phyloP scores from a whole-genome alignment of 345 rosid species.

The Nephelium lappaceum region DNA sequence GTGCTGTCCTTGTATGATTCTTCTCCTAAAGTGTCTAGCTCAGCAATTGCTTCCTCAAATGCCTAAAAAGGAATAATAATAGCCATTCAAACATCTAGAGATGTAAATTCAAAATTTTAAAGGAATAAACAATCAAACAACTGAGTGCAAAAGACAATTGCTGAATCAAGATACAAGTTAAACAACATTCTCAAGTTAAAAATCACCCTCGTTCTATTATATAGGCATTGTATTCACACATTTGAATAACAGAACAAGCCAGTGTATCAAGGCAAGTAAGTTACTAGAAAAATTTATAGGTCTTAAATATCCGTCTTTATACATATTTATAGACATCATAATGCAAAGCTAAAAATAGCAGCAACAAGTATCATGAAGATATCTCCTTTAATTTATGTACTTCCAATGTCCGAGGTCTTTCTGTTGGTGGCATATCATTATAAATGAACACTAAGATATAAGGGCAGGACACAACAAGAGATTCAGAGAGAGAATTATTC shows the following conservation, averaged over 20 bases:
- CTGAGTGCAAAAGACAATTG: neutral
- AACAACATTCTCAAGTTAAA: neutral
- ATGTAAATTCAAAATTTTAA: neutral
- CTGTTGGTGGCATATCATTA: too few species aligned
- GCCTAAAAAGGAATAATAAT: conserved; percentile 45
- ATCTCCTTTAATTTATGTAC: neutral
- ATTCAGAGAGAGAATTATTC: too few species aligned
- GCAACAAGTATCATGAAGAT: neutral
- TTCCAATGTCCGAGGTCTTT: too few species aligned
- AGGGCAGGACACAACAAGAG: too few species aligned
- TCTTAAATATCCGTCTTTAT: neutral
- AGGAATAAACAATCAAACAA: neutral
- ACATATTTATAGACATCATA: neutral
- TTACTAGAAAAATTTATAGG: neutral
- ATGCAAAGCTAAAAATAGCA: too few species aligned
- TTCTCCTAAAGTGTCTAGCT: conserved; percentile 87
- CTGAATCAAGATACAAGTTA: neutral
- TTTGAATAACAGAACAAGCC: neutral
- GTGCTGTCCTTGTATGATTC: conserved; percentile 99
- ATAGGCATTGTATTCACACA: neutral
- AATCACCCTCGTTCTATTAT: neutral
- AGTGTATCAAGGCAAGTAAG: neutral
- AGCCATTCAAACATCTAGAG: conserved; percentile 1
- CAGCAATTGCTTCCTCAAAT: conserved; percentile 96
- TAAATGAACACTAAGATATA: too few species aligned